These are phyloP conservation scores for Kodamaea jinghongensis DNA, from an alignment of 805 yeast genomes.

Conservation along the genomic window DNA sequence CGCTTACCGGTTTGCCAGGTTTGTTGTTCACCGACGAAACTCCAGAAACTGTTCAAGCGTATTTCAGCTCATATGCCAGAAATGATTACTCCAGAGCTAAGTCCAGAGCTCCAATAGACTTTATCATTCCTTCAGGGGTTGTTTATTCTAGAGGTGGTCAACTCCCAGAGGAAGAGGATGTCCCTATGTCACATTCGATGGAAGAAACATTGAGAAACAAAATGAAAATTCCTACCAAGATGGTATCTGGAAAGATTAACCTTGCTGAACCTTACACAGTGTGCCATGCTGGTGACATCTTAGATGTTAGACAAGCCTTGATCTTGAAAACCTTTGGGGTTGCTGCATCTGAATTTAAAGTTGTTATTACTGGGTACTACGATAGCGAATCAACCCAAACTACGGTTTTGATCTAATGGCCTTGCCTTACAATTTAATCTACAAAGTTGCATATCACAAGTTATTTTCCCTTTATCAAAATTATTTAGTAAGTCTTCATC, in stretches of 20 bases:
- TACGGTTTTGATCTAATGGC: conserved; percentile 8
- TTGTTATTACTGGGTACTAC: conserved; percentile 73
- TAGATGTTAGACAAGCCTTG: conserved; percentile 89
- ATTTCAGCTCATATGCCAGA: conserved; percentile 74
- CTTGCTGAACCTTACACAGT: conserved; percentile 76
- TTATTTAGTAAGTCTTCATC: neutral
- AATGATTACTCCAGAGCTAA: conserved; percentile 91
- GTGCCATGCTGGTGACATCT: conserved; percentile 71
- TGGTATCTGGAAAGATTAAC: conserved; percentile 83
- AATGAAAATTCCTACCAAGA: conserved; percentile 86
- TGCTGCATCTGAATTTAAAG: conserved; percentile 89
- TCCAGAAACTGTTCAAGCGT: conserved; percentile 85
- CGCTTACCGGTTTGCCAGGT: conserved; percentile 78
- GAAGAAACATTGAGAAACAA: conserved; percentile 90
- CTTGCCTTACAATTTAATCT: neutral
- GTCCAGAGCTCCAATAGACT: conserved; percentile 74
- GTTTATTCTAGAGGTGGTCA: conserved; percentile 96
- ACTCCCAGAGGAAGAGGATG: conserved; percentile 84
- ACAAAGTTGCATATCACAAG: neutral
- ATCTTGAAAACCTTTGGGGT: conserved; percentile 93
- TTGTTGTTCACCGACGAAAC: conserved; percentile 85
- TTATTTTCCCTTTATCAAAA: neutral
- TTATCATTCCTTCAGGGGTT: conserved; percentile 84
- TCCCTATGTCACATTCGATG: conserved; percentile 93
- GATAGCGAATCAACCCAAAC: conserved; percentile 52